A percentile compares a stretch with the other conserved stretches of the same genome.
Conservation (phyloP, 331 rosid species). For the Prunus yedoensis region DNA sequence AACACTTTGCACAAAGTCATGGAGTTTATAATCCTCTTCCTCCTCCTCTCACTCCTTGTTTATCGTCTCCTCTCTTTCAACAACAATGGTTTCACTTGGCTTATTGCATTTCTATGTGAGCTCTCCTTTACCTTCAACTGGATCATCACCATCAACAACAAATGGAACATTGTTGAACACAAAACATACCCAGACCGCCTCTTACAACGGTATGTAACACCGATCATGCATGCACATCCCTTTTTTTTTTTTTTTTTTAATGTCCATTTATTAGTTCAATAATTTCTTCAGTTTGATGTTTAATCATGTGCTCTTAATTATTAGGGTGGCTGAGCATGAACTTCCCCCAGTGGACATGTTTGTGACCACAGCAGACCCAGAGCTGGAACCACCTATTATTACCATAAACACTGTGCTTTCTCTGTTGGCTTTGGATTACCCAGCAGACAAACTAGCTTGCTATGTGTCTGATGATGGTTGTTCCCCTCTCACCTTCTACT, state of each 20-base stretch:
- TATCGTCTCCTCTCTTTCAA: slow-evolving; percentile 36
- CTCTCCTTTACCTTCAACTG: slow-evolving; percentile 55
- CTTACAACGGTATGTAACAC: slow-evolving; percentile 32
- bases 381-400: slow-evolving; percentile 69
- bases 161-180: slow-evolving; percentile 42
- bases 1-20: slow-evolving; percentile 23
- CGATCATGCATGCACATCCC: not conserved
- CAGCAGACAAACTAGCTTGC: slow-evolving; percentile 65
- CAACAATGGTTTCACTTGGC: slow-evolving; percentile 38
- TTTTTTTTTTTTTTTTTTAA: not conserved
- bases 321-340: slow-evolving; percentile 40
- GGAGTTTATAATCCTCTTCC: slow-evolving; percentile 40
- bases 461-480: slow-evolving; percentile 88
- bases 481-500: slow-evolving; percentile 55
- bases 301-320: not conserved
- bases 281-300: too few species aligned
- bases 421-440: slow-evolving; percentile 68
- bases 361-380: slow-evolving; percentile 71
- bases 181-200: slow-evolving; percentile 42
- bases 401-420: slow-evolving; percentile 74
- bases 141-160: slow-evolving; percentile 32
- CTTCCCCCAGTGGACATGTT: slow-evolving; percentile 69
- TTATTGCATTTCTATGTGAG: slow-evolving; percentile 53
- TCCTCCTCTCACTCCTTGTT: slow-evolving; percentile 35
- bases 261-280: not conserved